A percentile compares a stretch with the other conserved stretches of the same genome.
These are phyloP conservation scores for Cicer pinnatifidum DNA, from an alignment of 306 rosid genomes.

Conservation along the genomic window DNA sequence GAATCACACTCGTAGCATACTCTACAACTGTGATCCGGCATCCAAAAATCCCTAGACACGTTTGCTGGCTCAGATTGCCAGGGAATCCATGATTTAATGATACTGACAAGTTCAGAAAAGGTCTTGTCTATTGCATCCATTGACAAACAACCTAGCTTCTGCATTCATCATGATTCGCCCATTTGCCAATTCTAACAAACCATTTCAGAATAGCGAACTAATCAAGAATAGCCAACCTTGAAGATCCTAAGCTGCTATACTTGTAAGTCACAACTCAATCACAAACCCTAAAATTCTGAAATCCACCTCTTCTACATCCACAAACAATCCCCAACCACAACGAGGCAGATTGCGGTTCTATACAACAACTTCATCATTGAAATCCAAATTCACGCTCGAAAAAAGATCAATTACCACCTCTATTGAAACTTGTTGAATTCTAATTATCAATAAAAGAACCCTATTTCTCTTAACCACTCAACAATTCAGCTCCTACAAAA, in stretches of 20 bases:
- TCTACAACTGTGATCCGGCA: conserved; percentile 90
- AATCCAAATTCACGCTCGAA: not conserved
- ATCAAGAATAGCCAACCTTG: conserved; percentile 17
- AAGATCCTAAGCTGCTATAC: conserved; percentile 34
- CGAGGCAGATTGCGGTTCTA: conserved; percentile 42
- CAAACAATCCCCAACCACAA: conserved; percentile 46
- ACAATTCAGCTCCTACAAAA: conserved; percentile 23
- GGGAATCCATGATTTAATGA: conserved; percentile 76
- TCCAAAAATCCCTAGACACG: conserved; percentile 90
- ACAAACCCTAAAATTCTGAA: not conserved
- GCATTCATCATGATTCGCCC: conserved; percentile 64
- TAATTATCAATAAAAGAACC: conserved; percentile 36
- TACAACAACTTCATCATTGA: conserved; percentile 38
- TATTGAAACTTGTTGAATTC: conserved; percentile 34
- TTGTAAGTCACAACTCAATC: conserved; percentile 3
- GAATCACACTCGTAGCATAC: conserved; percentile 94
- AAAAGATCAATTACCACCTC: conserved; percentile 38
- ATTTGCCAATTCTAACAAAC: conserved; percentile 56
- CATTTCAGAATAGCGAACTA: conserved; percentile 42
- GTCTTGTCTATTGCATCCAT: conserved; percentile 71
- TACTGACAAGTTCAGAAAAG: conserved; percentile 59
- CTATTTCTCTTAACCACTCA: conserved; percentile 36
- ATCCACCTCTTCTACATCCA: conserved; percentile 44
- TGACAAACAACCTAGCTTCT: conserved; percentile 50
- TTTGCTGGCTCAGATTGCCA: conserved; percentile 73